Evolutionary conservation across 306 rosid species (phyloP).

Genomic region (Lagenaria siceraria): DNA sequence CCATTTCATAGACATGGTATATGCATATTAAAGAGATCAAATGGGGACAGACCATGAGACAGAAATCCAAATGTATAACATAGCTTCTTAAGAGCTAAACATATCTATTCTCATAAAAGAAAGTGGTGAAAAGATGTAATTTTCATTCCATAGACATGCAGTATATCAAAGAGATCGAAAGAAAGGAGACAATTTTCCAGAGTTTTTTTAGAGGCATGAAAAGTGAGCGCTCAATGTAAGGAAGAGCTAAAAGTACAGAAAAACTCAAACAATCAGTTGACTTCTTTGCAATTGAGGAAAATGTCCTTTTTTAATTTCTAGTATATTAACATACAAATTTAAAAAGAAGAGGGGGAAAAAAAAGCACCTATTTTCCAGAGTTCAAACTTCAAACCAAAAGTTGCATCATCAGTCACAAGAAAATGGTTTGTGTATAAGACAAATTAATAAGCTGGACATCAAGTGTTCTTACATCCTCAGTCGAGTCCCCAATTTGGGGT

Average conservation of each 20-base stretch:
- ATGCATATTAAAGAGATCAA: background rate
- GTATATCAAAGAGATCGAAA: background rate
- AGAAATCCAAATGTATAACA: background rate
- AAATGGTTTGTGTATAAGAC: background rate
- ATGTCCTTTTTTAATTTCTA: background rate
- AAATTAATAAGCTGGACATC: constrained; percentile 1
- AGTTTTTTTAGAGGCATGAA: background rate
- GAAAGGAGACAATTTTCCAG: background rate
- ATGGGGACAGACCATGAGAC: background rate
- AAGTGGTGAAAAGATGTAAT: background rate
- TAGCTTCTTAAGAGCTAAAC: background rate
- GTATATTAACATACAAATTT: background rate
- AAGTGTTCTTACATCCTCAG: constrained; percentile 56
- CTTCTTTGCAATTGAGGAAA: background rate
- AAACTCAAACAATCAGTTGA: background rate
- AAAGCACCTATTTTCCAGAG: background rate
- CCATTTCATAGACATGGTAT: background rate
- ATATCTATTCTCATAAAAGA: background rate
- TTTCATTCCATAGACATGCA: background rate
- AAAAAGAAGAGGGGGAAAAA: background rate
- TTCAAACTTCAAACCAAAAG: background rate
- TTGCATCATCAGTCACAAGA: background rate
- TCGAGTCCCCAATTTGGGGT: constrained; percentile 52
- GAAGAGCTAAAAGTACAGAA: background rate
- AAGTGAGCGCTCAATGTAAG: background rate